Evolutionary conservation across 1,139 yeast genomes (phyloP).

Genomic region (Suhomyces bribrorum): DNA sequence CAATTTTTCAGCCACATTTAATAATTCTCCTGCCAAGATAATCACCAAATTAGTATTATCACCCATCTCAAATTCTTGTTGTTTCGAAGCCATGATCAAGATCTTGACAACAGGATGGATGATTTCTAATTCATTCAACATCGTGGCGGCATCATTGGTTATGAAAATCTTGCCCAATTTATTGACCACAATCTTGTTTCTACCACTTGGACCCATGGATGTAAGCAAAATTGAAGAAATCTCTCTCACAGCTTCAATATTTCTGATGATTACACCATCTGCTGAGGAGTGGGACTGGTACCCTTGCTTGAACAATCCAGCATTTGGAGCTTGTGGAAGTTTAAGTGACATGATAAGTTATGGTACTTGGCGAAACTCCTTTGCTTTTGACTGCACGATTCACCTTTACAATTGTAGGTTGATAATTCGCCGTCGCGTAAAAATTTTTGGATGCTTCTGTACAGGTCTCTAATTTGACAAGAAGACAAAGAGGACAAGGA

Average conservation of each 20-base stretch:
- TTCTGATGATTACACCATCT: conserved; percentile 92
- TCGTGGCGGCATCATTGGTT: conserved; percentile 96
- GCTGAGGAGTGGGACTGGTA: conserved; percentile 83
- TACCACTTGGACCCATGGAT: conserved; percentile 96
- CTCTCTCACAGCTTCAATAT: conserved; percentile 92
- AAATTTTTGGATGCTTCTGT: conserved; percentile 8
- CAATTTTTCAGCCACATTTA: conserved; percentile 80
- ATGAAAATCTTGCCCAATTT: conserved; percentile 77
- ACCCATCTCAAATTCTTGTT: conserved; percentile 84
- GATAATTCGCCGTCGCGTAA: conserved; percentile 11
- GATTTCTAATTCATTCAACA: conserved; percentile 87
- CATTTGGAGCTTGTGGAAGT: conserved; percentile 89
- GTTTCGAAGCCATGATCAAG: conserved; percentile 94
- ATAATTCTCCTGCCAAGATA: conserved; percentile 83
- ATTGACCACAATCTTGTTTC: conserved; percentile 93
- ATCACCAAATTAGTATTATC: conserved; percentile 52
- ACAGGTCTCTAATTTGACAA: conserved; percentile 3
- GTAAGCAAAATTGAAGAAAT: conserved; percentile 89
- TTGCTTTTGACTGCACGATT: neutral
- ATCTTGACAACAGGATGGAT: conserved; percentile 97
- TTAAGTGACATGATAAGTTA: conserved; percentile 71
- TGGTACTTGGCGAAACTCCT: neutral
- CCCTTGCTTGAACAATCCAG: conserved; percentile 96
- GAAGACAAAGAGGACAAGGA: neutral
- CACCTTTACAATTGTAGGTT: neutral